Evolutionary conservation across 768 basidiomycete species (phyloP), one percentile per base, ranked within the genome.

Genomic region (Sporobolomyces roseus): DNA sequence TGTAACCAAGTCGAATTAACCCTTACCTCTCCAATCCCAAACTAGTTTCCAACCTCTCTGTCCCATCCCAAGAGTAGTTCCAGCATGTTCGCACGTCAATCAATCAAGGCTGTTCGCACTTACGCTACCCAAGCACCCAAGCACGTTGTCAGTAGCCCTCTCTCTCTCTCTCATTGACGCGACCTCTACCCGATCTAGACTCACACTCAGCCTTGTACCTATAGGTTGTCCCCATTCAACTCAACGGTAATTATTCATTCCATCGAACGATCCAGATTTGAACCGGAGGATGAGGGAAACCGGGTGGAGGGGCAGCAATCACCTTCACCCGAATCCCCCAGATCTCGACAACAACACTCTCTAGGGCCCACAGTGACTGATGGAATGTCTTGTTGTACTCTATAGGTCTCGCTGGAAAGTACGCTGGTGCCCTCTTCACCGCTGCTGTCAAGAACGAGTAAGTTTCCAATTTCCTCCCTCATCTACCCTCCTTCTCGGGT

Each of bases 401-500:
- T 27, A 25, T 55, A 73, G 72, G 72, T 41, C 72, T 76, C n/a
- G 65, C 75, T 41, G 77, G 77, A 64, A 77, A 77, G 74, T 77
- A 78, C 75, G 78, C 78, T 38, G 70, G 73, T 25, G 77, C 78
- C 2, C 74, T 75, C 66, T 78, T 67, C 75, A 61, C 68, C 48
- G 76, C 76, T 29, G 76, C 75, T 14, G 53, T 53, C 54, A 74
- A 71, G 65, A 32, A 68, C 69, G 50, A 64, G 71, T 72, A 30
- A 45, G 71, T 68, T 19, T 30, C 21, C 29, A 2, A 17, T 41
- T 16, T 27, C 12, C 10, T 9, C 58, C 16, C 29, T 5, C 35
- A 6, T 29, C 33, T 32, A 17, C n/a, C 50, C 2, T n/a, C 14
- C 27, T 9, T 2, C 19, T 30, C 16, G 0, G 10, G 9, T n/a